These are phyloP conservation scores for Backusella macrospora DNA, from an alignment of 192 early-diverging fungal species.

Conservation along the genomic window DNA sequence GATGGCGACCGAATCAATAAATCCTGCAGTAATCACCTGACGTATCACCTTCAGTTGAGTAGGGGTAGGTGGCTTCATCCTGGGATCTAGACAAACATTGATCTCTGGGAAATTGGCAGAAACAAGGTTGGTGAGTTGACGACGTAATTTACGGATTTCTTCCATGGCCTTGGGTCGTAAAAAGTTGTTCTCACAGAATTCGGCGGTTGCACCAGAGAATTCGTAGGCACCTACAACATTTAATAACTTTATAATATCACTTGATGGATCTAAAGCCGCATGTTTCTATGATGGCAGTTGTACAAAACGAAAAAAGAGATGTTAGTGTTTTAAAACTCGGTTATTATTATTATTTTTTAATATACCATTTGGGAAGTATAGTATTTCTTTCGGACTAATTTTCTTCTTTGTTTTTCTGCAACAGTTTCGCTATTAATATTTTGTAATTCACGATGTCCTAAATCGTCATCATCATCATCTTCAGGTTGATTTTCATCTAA, in stretches of 20 bases:
- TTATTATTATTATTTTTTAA: not conserved
- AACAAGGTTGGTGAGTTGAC: slow-evolving; percentile 74
- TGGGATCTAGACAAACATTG: slow-evolving; percentile 61
- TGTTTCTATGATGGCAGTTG: slow-evolving; percentile 51
- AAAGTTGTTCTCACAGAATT: slow-evolving; percentile 83
- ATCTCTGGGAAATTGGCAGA: slow-evolving; percentile 63
- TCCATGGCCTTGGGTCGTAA: slow-evolving; percentile 83
- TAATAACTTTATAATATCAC: slow-evolving; percentile 86
- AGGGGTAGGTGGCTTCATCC: slow-evolving; percentile 66
- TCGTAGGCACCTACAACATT: slow-evolving; percentile 90
- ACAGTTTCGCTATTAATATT: slow-evolving; percentile 62
- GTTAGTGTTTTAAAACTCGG: too few species aligned
- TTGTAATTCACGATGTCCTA: slow-evolving; percentile 54
- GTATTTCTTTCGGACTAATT: slow-evolving; percentile 64
- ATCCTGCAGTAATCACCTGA: slow-evolving; percentile 88
- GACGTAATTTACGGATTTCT: slow-evolving; percentile 78
- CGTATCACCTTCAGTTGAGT: slow-evolving; percentile 76
- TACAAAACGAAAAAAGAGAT: not conserved
- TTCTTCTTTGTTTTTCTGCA: slow-evolving; percentile 61
- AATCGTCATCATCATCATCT: slow-evolving; percentile 46
- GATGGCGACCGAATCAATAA: slow-evolving; percentile 90
- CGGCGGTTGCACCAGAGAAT: slow-evolving; percentile 61
- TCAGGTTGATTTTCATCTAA: slow-evolving; percentile 61
- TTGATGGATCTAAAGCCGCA: slow-evolving; percentile 74
- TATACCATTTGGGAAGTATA: slow-evolving; percentile 67